Percentiles rank a stretch among this genome's conserved stretches.
phyloP scores from a whole-genome alignment of 2,329 filamentous ascomycete genomes.

The Trichoderma asperellum region DNA sequence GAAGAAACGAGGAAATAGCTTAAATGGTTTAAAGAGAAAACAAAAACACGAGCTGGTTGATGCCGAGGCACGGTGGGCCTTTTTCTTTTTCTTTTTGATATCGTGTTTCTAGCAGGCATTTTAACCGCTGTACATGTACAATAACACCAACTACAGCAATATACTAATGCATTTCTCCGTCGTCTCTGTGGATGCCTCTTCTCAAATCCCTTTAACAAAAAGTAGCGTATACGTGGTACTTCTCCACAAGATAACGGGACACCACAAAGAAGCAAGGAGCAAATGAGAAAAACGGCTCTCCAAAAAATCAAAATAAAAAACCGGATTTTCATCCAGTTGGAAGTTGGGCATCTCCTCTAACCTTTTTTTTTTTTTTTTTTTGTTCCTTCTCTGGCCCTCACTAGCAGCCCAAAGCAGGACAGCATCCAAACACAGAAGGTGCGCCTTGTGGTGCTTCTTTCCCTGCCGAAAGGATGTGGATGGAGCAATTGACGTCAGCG shows the following conservation, averaged over 20 bases:
- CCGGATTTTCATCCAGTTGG: neutral
- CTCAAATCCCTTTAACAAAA: neutral
- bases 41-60: neutral
- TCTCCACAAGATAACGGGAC: neutral
- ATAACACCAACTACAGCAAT: neutral
- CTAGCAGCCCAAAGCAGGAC: neutral
- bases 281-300: neutral
- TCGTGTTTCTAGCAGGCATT: neutral
- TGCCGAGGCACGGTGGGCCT: neutral
- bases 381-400: too few species aligned
- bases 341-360: neutral
- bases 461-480: constrained; percentile 1
- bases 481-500: constrained; percentile 24
- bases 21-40: neutral
- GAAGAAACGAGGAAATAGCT: neutral
- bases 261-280: neutral
- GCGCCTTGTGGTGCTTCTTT: neutral
- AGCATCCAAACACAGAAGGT: constrained; percentile 12
- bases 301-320: neutral
- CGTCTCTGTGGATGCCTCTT: neutral
- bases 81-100: neutral
- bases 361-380: neutral
- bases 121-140: neutral
- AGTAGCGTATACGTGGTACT: neutral
- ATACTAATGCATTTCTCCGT: neutral